Evolutionary conservation across 129 eudicot genomes (phyloP).

Genomic region (Helianthus tuberosus): DNA sequence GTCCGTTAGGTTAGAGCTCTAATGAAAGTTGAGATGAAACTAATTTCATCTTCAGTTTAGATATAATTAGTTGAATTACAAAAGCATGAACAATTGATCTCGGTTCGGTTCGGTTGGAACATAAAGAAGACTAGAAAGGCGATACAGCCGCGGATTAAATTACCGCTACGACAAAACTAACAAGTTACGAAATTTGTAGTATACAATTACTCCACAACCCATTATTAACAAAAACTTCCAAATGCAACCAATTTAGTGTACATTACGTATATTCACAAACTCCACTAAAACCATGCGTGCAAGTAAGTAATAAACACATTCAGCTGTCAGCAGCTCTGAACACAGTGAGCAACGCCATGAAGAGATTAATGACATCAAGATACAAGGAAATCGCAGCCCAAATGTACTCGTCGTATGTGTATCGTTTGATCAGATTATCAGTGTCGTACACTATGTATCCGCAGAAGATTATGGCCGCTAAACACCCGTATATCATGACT

Average conservation of each 20-base stretch:
- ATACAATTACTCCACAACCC: not conserved
- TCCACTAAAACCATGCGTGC: not conserved
- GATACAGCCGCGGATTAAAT: not conserved
- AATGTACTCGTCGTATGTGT: conserved; percentile 63
- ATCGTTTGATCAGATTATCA: conserved; percentile 62
- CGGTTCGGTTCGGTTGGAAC: too few species aligned
- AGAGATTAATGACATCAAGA: conserved; percentile 64
- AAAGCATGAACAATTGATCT: too few species aligned
- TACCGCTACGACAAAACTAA: not conserved
- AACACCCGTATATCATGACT: conserved; percentile 59
- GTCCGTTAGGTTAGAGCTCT: too few species aligned
- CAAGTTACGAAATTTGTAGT: too few species aligned
- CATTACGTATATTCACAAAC: not conserved
- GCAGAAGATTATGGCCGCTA: conserved; percentile 67
- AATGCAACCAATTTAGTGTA: not conserved
- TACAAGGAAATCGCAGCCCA: conserved; percentile 70
- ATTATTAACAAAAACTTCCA: not conserved
- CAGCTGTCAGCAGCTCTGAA: conserved; percentile 60
- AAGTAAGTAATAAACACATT: not conserved
- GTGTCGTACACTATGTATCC: conserved; percentile 72
- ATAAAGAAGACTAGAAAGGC: too few species aligned
- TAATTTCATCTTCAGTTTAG: too few species aligned
- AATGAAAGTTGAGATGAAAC: too few species aligned
- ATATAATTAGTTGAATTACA: too few species aligned
- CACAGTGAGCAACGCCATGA: conserved; percentile 48